Conservation (phyloP, 2,329 filamentous ascomycete species). For the Penicillium polonicum region DNA sequence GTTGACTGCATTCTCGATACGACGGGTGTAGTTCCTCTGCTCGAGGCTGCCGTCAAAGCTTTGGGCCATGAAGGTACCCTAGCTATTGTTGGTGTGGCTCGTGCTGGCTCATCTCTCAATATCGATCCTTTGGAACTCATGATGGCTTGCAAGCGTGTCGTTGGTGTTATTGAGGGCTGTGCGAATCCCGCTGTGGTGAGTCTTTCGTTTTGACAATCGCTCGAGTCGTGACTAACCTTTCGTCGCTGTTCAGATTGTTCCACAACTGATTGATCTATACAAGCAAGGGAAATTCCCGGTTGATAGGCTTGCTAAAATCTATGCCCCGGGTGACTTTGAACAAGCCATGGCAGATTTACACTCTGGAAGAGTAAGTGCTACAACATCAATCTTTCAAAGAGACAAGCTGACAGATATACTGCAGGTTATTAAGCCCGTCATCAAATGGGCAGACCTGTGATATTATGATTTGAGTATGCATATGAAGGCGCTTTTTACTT, state of each 20-base stretch:
- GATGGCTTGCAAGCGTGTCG: constrained; percentile 30
- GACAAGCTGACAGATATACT: background rate
- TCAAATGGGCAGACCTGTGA: constrained; percentile 17
- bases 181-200: constrained; percentile 25
- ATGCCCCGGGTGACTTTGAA: constrained; percentile 14
- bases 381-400: background rate
- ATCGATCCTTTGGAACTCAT: constrained; percentile 30
- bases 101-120: constrained; percentile 24
- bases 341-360: constrained; percentile 20
- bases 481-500: background rate
- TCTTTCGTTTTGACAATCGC: background rate
- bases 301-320: constrained; percentile 34
- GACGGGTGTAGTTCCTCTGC: constrained; percentile 30
- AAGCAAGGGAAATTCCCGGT: constrained; percentile 36
- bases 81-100: constrained; percentile 36
- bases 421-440: constrained; percentile 21
- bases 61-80: constrained; percentile 33
- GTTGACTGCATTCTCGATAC: constrained; percentile 35
- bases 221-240: background rate
- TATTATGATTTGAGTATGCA: background rate
- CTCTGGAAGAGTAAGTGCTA: constrained; percentile 8
- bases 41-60: constrained; percentile 32
- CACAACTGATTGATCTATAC: constrained; percentile 33
- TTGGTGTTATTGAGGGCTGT: constrained; percentile 38
- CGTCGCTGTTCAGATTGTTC: constrained; percentile 29